A percentile compares a stretch with the other conserved stretches of the same genome.
These are phyloP conservation scores for Sporothrix sp. DNA, from an alignment of 2,329 filamentous ascomycete genomes.

Conservation along the genomic window DNA sequence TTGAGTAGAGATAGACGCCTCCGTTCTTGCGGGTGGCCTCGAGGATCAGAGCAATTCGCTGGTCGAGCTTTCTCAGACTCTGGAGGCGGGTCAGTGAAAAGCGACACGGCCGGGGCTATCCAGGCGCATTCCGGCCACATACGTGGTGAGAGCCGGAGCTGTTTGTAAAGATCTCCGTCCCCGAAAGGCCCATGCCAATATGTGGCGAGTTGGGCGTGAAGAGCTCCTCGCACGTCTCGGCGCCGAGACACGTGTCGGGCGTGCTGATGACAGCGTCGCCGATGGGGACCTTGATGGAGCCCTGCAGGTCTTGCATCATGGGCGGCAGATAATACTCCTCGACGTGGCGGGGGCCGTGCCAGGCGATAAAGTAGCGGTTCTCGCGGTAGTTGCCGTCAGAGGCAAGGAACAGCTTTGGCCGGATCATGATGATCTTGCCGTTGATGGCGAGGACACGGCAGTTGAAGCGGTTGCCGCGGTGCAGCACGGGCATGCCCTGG, in stretches of 20 bases:
- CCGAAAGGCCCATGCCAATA: conserved; percentile 53
- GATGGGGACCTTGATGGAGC: conserved; percentile 43
- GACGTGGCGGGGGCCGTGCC: conserved; percentile 46
- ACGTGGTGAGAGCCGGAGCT: conserved; percentile 51
- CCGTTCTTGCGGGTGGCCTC: conserved; percentile 48
- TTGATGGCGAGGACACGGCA: conserved; percentile 56
- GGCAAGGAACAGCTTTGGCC: conserved; percentile 51
- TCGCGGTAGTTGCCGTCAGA: conserved; percentile 50
- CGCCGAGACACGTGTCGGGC: conserved; percentile 51
- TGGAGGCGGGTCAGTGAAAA: conserved; percentile 4
- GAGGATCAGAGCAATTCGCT: conserved; percentile 51
- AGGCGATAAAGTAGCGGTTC: conserved; percentile 48
- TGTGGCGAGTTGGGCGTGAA: conserved; percentile 35
- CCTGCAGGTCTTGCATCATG: conserved; percentile 45
- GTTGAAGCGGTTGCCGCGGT: conserved; percentile 55
- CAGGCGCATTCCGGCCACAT: too few relatives aligned
- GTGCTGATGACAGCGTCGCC: conserved; percentile 56
- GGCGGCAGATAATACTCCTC: conserved; percentile 57
- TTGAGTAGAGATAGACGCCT: conserved; percentile 46
- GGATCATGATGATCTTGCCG: conserved; percentile 58
- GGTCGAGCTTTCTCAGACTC: conserved; percentile 51
- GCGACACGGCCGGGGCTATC: too few relatives aligned
- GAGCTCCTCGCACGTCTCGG: conserved; percentile 22
- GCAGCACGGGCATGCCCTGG: conserved; percentile 46
- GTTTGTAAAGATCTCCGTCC: conserved; percentile 65